Conservation (phyloP, 1,284 basidiomycete genomes). For the Marasmius oreades region DNA sequence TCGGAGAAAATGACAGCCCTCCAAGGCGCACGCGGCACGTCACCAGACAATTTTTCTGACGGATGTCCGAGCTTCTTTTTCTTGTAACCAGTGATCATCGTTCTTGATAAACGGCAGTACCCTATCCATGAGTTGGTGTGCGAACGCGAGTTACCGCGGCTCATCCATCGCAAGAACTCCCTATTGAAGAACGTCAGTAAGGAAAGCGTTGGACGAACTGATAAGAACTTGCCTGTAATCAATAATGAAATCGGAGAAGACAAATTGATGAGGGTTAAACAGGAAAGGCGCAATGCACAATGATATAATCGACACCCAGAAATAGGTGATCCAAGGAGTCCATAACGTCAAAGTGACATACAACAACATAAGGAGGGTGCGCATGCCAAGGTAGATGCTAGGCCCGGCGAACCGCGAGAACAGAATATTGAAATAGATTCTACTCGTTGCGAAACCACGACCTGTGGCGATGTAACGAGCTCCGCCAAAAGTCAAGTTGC, state of each 20-base stretch:
- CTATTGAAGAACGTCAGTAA: slow-evolving; percentile 31
- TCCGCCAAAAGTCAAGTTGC: slow-evolving; percentile 92
- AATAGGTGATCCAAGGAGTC: slow-evolving; percentile 91
- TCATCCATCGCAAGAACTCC: slow-evolving; percentile 98
- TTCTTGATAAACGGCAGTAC: slow-evolving; percentile 91
- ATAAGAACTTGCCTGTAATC: slow-evolving; percentile 75
- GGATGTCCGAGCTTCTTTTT: slow-evolving; percentile 93
- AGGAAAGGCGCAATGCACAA: slow-evolving; percentile 91
- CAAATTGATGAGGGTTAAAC: slow-evolving; percentile 97
- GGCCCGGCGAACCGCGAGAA: slow-evolving; percentile 97
- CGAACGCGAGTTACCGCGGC: slow-evolving; percentile 91
- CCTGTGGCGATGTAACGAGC: slow-evolving; percentile 99
- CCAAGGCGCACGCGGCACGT: slow-evolving; percentile 89
- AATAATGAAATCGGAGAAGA: slow-evolving; percentile 91
- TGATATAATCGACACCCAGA: slow-evolving; percentile 89
- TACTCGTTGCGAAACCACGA: slow-evolving; percentile 92
- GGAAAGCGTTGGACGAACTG: background rate
- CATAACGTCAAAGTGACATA: slow-evolving; percentile 89
- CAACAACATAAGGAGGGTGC: slow-evolving; percentile 84
- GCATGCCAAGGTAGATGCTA: slow-evolving; percentile 93
- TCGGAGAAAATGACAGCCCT: slow-evolving; percentile 86
- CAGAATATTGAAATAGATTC: slow-evolving; percentile 89
- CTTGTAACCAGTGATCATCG: slow-evolving; percentile 97
- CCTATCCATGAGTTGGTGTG: slow-evolving; percentile 98
- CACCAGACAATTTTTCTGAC: slow-evolving; percentile 90